phyloP scores from a whole-genome alignment of 2,329 filamentous ascomycete genomes.

The Dothistroma pini region DNA sequence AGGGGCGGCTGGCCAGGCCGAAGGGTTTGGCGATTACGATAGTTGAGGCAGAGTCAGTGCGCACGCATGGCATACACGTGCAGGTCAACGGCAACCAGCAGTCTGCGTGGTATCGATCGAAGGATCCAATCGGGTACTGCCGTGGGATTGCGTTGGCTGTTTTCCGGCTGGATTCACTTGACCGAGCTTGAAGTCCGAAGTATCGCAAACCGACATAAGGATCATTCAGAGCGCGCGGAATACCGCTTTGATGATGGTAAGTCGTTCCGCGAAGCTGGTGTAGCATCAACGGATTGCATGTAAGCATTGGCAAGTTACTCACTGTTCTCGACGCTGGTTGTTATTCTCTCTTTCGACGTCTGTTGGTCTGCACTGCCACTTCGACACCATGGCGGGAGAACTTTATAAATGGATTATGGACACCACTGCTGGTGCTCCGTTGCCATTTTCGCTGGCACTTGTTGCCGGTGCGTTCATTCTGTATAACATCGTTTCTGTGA shows the following conservation, averaged over 20 bases:
- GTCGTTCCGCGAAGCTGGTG: background rate
- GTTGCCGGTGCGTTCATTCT: background rate
- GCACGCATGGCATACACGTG: background rate
- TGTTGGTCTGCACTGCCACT: background rate
- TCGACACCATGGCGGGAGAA: background rate
- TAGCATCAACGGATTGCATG: background rate
- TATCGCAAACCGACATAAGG: background rate
- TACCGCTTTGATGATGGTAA: background rate
- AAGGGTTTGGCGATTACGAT: background rate
- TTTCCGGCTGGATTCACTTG: background rate
- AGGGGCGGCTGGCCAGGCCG: background rate
- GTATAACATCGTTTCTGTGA: background rate
- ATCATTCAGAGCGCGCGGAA: background rate
- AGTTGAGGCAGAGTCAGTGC: background rate
- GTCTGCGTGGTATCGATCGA: background rate
- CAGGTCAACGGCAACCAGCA: background rate
- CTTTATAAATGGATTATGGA: conserved; percentile 1
- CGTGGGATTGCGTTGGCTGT: background rate
- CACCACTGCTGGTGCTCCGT: background rate
- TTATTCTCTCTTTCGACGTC: background rate
- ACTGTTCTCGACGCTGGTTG: background rate
- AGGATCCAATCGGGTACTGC: background rate
- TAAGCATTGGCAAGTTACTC: background rate
- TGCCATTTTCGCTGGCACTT: background rate
- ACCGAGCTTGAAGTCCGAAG: conserved; percentile 1